Evolutionary conservation across 768 basidiomycete genomes (phyloP).

Genomic region (Boletus reticuloceps): DNA sequence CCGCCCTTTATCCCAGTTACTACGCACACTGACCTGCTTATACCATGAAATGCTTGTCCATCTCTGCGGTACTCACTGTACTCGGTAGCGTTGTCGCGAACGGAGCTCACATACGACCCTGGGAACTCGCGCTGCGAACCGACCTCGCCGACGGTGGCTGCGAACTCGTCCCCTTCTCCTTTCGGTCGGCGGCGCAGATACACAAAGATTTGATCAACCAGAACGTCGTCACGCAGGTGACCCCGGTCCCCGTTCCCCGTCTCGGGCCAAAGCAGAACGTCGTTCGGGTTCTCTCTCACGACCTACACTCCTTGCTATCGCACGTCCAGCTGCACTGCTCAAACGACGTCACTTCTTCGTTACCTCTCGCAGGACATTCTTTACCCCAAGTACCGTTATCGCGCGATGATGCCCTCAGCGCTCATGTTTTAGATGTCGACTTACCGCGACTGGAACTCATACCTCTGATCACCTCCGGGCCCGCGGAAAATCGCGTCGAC

Average conservation of each 20-base stretch:
- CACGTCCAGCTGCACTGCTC: slow-evolving; percentile 22
- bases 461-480: slow-evolving; percentile 60
- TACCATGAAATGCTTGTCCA: slow-evolving; percentile 15
- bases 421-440: slow-evolving; percentile 5
- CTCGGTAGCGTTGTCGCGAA: slow-evolving; percentile 4
- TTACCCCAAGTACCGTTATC: slow-evolving; percentile 12
- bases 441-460: slow-evolving; percentile 51
- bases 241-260: slow-evolving; percentile 8
- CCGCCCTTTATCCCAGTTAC: neutral
- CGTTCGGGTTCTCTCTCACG: slow-evolving; percentile 20
- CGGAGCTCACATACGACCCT: slow-evolving; percentile 75
- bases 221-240: slow-evolving; percentile 9
- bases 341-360: slow-evolving; percentile 17
- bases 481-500: slow-evolving; percentile 64
- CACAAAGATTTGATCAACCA: slow-evolving; percentile 17
- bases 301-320: slow-evolving; percentile 12
- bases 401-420: neutral
- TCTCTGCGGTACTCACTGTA: neutral
- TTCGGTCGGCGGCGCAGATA: slow-evolving; percentile 16
- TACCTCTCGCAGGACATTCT: neutral
- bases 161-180: slow-evolving; percentile 18
- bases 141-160: slow-evolving; percentile 20
- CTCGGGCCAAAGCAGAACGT: slow-evolving; percentile 6
- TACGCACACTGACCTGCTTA: neutral
- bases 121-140: slow-evolving; percentile 36